Base-by-base conservation (phyloP, 495 filamentous ascomycete species). In the Terfezia boudieri region DNA sequence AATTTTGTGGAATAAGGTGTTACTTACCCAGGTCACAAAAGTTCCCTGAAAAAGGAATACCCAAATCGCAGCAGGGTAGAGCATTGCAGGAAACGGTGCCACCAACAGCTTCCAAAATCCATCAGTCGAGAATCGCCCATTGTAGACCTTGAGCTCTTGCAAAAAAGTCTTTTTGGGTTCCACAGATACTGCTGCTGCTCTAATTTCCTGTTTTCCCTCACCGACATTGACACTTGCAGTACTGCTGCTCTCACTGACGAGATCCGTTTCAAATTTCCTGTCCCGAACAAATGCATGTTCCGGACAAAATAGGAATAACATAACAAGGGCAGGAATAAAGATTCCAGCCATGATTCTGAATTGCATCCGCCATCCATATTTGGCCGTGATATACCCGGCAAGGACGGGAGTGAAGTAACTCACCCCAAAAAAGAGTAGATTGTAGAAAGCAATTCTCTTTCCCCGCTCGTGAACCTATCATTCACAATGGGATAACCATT, bases 361-460 rank as follows among this genome's bases (percentile, higher is more conserved):
- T 43, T 65, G 63, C 0, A 56, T 37, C 10, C 63, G 58, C 63
- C 63, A 66, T n/a, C 63, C 63, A 26, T 65, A 60, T 11, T 58
- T 53, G 11, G 56, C 58, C 3, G 64, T 20, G 55, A 76, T 76
- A 57, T 74, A 73, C 12, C 74, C 73, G 8, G 69, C 70, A n/a
- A 75, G 68, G 32, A 76, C 60, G 36, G 69, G 67, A 51, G 70
- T 73, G 37, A 74, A 71, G 52, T 67, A 70, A n/a, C 72, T 72
- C 10, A 68, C 70, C 38, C 71, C 71, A 14, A 78, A 61, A 26
- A 82, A 68, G 43, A 77, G 77, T 53, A 83, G 65, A 57, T 81
- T 81, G 70, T 78, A 83, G 20, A 76, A 67, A 0, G 79, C 79
- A 37, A 80, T 77, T 1, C 79, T 71, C 17, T 76, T 78, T 0